Evolutionary conservation across 75 land plant species (phyloP).

Genomic region (Gnetum montanum): DNA sequence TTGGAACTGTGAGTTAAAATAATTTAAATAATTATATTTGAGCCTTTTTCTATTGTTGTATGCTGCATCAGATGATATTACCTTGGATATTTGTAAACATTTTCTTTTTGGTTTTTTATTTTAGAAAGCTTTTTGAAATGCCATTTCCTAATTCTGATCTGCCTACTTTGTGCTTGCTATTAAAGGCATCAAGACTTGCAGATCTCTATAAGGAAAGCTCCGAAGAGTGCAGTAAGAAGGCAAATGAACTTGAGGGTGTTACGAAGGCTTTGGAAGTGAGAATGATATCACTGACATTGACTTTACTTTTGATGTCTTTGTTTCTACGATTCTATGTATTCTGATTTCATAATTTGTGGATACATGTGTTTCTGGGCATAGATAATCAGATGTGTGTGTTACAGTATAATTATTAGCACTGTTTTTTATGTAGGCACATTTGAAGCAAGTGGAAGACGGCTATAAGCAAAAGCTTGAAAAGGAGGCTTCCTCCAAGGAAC

Average conservation of each 20-base stretch:
- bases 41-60: too few species aligned
- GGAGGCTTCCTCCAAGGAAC: constrained; percentile 33
- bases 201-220: constrained; percentile 88
- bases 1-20: constrained; percentile 59
- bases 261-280: constrained; percentile 90
- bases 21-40: too few species aligned
- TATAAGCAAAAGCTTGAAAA: constrained; percentile 63
- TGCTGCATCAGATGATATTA: too few species aligned
- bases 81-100: too few species aligned
- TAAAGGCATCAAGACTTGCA: constrained; percentile 71
- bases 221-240: constrained; percentile 91
- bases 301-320: neutral
- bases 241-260: constrained; percentile 91
- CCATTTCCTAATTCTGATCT: too few species aligned
- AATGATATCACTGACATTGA: too few species aligned
- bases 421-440: constrained; percentile 44
- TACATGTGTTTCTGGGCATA: too few species aligned
- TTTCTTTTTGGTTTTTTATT: too few species aligned
- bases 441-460: constrained; percentile 70
- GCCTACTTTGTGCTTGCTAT: neutral
- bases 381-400: too few species aligned
- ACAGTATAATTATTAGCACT: too few species aligned
- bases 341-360: too few species aligned
- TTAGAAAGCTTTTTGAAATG: too few species aligned
- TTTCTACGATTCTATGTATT: neutral